Percentiles rank a stretch among this genome's conserved stretches.
phyloP scores from a whole-genome alignment of 1,139 yeast genomes.

The Kodamaea anthophila region DNA sequence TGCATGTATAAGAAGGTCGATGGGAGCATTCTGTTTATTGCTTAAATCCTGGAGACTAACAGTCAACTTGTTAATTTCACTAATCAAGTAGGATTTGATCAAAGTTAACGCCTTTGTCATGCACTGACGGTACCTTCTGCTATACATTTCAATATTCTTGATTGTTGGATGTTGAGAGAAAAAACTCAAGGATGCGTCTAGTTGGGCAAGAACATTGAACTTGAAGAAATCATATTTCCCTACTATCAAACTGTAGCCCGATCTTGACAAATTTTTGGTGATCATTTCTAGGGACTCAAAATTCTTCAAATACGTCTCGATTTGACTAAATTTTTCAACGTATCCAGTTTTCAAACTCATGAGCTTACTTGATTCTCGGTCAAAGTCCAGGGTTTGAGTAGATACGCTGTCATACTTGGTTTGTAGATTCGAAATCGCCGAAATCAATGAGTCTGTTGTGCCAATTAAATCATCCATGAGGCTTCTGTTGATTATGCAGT shows the following conservation, averaged over 20 bases:
- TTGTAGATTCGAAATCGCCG: conserved; percentile 38
- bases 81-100: conserved; percentile 59
- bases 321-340: conserved; percentile 37
- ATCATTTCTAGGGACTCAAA: conserved; percentile 71
- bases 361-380: conserved; percentile 48
- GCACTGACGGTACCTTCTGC: conserved; percentile 74
- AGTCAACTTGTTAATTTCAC: conserved; percentile 45
- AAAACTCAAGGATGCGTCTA: conserved; percentile 49
- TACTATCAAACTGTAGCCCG: conserved; percentile 61
- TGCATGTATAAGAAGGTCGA: conserved; percentile 43
- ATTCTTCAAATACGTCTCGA: conserved; percentile 48
- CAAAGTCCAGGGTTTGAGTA: conserved; percentile 59
- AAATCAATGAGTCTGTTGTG: conserved; percentile 38
- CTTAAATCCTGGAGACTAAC: conserved; percentile 33
- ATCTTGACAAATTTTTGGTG: conserved; percentile 58
- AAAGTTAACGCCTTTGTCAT: conserved; percentile 77
- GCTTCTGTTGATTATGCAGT: conserved; percentile 29
- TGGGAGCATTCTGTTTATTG: conserved; percentile 10
- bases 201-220: conserved; percentile 40
- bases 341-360: conserved; percentile 46
- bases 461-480: conserved; percentile 31
- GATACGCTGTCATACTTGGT: conserved; percentile 50
- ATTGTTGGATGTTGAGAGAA: conserved; percentile 40
- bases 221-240: conserved; percentile 20
- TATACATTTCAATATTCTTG: conserved; percentile 66